Evolutionary conservation across 257 asterid species (phyloP).

Genomic region (Marsdenia floribunda): DNA sequence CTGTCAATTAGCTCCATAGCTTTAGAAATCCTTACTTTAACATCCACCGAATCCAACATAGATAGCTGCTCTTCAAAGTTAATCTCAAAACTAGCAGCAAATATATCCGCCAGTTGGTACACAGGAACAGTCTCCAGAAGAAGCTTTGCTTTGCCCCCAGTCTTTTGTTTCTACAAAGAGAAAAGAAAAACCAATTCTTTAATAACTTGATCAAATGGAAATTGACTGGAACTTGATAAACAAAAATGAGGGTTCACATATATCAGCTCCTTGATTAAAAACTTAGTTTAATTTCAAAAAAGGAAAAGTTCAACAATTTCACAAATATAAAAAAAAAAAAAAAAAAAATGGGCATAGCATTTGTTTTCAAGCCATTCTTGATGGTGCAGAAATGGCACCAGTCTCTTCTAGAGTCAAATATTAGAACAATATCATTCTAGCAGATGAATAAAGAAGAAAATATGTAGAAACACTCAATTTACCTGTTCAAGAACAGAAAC

Average conservation of each 20-base stretch:
- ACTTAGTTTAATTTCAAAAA: neutral
- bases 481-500: constrained; percentile 98
- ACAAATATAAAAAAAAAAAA: neutral
- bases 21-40: constrained; percentile 86
- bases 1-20: constrained; percentile 97
- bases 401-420: neutral
- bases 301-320: neutral
- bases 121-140: constrained; percentile 97
- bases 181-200: neutral
- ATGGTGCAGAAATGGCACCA: neutral
- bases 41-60: constrained; percentile 96
- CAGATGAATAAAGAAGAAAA: neutral
- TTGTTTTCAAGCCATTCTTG: neutral
- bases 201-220: constrained; percentile 1
- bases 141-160: constrained; percentile 87
- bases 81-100: constrained; percentile 97
- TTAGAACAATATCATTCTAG: neutral
- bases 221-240: neutral
- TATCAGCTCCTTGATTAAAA: neutral
- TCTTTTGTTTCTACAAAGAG: constrained; percentile 78
- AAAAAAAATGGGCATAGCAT: neutral
- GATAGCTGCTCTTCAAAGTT: constrained; percentile 94
- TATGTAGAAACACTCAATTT: constrained; percentile 11
- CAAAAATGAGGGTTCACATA: neutral
- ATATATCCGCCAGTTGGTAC: constrained; percentile 95